phyloP scores from a whole-genome alignment of 148 eudicot species.

The Salicornia ramosissima region DNA sequence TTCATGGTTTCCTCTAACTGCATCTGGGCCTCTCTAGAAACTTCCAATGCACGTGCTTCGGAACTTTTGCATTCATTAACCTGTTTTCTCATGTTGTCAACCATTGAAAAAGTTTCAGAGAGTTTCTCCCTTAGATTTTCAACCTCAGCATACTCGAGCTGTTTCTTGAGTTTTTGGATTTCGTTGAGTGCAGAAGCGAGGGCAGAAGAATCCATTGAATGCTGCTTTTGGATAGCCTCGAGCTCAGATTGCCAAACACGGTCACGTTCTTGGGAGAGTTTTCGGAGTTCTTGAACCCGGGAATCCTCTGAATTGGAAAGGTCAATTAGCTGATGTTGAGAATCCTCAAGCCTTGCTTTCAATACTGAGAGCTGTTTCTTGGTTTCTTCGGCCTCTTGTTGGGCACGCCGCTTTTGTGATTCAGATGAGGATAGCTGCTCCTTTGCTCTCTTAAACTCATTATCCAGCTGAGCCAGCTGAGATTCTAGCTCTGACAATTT shows the following conservation, averaged over 20 bases:
- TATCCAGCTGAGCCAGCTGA: constrained; percentile 69
- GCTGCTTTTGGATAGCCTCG: constrained; percentile 70
- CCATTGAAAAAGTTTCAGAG: constrained; percentile 43
- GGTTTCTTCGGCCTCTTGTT: constrained; percentile 69
- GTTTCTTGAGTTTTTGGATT: constrained; percentile 63
- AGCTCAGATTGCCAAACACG: constrained; percentile 81
- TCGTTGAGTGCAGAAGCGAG: constrained; percentile 63
- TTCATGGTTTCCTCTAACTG: constrained; percentile 51
- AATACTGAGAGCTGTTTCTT: constrained; percentile 53
- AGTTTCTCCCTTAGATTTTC: constrained; percentile 54
- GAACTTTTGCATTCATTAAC: constrained; percentile 52
- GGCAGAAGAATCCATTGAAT: constrained; percentile 66
- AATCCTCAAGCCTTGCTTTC: constrained; percentile 55
- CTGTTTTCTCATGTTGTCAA: constrained; percentile 56
- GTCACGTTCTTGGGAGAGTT: constrained; percentile 80
- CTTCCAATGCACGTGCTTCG: constrained; percentile 48
- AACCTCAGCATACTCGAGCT: constrained; percentile 60
- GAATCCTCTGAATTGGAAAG: constrained; percentile 60
- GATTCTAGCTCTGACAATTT: constrained; percentile 64
- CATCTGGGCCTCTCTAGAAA: constrained; percentile 44
- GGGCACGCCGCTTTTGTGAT: constrained; percentile 43
- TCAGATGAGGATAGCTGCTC: constrained; percentile 73
- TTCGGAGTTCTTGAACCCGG: constrained; percentile 62
- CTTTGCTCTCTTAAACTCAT: constrained; percentile 66
- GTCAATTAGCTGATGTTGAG: constrained; percentile 57